phyloP scores from a whole-genome alignment of 352 stramenopile genomes.

The Poterioochromonas sp. region DNA sequence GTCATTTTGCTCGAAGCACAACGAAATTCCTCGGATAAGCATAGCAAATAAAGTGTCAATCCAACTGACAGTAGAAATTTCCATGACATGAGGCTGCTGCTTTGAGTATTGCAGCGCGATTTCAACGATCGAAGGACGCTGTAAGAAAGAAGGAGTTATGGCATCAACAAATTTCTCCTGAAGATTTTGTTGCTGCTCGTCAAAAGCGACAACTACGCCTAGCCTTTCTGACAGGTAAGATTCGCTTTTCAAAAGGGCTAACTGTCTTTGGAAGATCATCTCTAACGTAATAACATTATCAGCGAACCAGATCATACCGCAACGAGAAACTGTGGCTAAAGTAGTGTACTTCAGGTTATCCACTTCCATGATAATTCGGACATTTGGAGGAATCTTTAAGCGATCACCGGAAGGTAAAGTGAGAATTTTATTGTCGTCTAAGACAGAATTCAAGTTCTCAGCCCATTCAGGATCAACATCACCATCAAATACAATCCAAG shows the following conservation, averaged over 20 bases:
- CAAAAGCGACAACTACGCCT: conserved; percentile 51
- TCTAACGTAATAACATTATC: conserved; percentile 86
- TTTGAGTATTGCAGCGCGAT: conserved; percentile 83
- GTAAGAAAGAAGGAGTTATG: conserved; percentile 53
- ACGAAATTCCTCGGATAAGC: conserved; percentile 77
- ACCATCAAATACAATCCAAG: conserved; percentile 99
- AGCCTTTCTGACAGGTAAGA: conserved; percentile 47
- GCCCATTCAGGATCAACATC: conserved; percentile 99
- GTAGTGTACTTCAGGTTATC: conserved; percentile 96
- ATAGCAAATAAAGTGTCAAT: conserved; percentile 93
- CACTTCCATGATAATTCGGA: conserved; percentile 99
- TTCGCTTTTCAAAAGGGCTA: conserved; percentile 47
- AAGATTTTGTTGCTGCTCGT: conserved; percentile 57
- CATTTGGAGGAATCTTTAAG: conserved; percentile 90
- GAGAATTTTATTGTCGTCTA: conserved; percentile 96
- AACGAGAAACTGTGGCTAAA: conserved; percentile 97
- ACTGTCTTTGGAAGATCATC: conserved; percentile 62
- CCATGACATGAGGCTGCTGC: conserved; percentile 85
- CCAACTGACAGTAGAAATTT: conserved; percentile 79
- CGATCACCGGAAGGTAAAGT: conserved; percentile 97
- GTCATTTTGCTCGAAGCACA: conserved; percentile 97
- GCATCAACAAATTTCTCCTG: conserved; percentile 58
- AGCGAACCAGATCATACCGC: conserved; percentile 99
- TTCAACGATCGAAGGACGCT: conserved; percentile 63
- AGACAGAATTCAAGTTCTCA: conserved; percentile 99